phyloP scores from a whole-genome alignment of 2,329 filamentous ascomycete genomes.

The Aspergillus intermedius region DNA sequence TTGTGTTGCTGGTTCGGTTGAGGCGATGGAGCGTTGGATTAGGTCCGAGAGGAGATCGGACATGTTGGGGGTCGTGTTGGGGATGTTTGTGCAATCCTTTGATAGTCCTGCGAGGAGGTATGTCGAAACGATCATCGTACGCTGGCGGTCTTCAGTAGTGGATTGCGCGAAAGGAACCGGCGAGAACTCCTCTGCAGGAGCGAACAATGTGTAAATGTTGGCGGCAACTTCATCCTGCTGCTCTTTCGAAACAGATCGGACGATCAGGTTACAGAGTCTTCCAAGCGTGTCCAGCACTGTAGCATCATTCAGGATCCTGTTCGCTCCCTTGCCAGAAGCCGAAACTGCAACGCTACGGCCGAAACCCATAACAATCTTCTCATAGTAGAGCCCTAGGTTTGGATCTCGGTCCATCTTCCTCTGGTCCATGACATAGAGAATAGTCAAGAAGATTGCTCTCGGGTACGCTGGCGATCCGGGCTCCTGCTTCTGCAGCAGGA shows the following conservation, averaged over 20 bases:
- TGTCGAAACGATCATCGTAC: constrained; percentile 51
- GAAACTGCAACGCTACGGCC: constrained; percentile 34
- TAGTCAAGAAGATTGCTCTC: constrained; percentile 53
- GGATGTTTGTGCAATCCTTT: constrained; percentile 28
- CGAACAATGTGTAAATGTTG: constrained; percentile 52
- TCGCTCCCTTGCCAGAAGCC: constrained; percentile 26
- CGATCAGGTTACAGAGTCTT: constrained; percentile 53
- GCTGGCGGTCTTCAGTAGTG: constrained; percentile 30
- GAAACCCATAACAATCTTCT: constrained; percentile 45
- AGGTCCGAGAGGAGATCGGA: constrained; percentile 30
- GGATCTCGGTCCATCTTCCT: constrained; percentile 39
- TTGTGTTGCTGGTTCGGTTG: constrained; percentile 30
- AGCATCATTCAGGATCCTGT: constrained; percentile 43
- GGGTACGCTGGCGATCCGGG: constrained; percentile 47
- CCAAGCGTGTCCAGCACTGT: constrained; percentile 54
- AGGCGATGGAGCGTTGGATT: constrained; percentile 25
- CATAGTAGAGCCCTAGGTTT: constrained; percentile 42
- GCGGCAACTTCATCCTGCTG: constrained; percentile 47
- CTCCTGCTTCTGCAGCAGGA: constrained; percentile 47
- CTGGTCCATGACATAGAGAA: constrained; percentile 55
- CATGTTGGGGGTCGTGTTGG: constrained; percentile 26
- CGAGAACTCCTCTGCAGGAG: constrained; percentile 26
- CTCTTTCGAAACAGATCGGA: constrained; percentile 48
- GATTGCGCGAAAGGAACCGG: constrained; percentile 30
- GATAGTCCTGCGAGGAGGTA: constrained; percentile 51